phyloP scores from a whole-genome alignment of 2,329 filamentous ascomycete species.

The Huntiella decipiens region DNA sequence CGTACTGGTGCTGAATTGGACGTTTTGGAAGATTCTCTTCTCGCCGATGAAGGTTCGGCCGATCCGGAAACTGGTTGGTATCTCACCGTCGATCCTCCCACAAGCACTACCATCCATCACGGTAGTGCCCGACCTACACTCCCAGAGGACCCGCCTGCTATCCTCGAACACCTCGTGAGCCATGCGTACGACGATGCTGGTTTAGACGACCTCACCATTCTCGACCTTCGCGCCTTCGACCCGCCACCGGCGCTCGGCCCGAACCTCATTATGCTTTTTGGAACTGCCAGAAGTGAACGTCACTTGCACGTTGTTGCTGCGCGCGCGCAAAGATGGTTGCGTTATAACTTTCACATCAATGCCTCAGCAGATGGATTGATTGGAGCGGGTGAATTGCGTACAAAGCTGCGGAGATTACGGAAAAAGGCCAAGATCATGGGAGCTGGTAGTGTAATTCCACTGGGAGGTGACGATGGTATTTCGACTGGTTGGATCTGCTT shows the following conservation, averaged over 20 bases:
- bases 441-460: conserved; percentile 44
- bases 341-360: conserved; percentile 49
- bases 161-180: conserved; percentile 54
- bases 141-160: conserved; percentile 48
- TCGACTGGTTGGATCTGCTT: conserved; percentile 94
- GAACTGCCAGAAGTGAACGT: conserved; percentile 76
- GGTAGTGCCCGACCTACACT: conserved; percentile 30
- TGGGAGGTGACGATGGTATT: conserved; percentile 62
- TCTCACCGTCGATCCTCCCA: conserved; percentile 49
- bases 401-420: conserved; percentile 62
- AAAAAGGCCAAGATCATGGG: conserved; percentile 68
- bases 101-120: conserved; percentile 29
- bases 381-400: conserved; percentile 77
- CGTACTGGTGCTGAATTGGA: conserved; percentile 11
- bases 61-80: conserved; percentile 54
- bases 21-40: conserved; percentile 6
- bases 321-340: conserved; percentile 71
- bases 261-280: conserved; percentile 82
- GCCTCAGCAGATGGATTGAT: conserved; percentile 76
- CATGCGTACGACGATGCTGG: conserved; percentile 73
- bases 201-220: conserved; percentile 58
- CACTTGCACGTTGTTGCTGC: conserved; percentile 85
- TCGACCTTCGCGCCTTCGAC: conserved; percentile 71
- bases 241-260: conserved; percentile 74
- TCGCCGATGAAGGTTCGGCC: conserved; percentile 12